Evolutionary conservation across 106 monocot genomes (phyloP), one percentile per base, ranked within the genome.

Genomic region (Platanthera zijinensis): DNA sequence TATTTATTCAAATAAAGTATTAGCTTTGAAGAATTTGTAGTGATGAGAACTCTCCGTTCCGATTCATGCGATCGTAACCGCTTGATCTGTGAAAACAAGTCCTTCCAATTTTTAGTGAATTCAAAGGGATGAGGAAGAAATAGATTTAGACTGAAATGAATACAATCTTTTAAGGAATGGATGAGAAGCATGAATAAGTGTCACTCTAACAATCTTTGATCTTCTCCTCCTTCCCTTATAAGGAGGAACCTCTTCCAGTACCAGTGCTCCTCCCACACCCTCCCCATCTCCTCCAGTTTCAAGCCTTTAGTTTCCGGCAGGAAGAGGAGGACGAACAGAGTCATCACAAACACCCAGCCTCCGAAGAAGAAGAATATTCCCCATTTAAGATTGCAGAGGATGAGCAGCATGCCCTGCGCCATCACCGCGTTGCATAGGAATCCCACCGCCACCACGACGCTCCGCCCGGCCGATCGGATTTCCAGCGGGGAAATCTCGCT

Each of bases 401-500:
- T 85, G 9, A 76, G 63, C 17, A 92, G 85, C 52, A 89, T 87
- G 11, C 25, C 17, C 78, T 92, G 92, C 22, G 87, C 77, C 21
- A 77, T 74, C 5, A 84, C 50, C 52, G 84, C 81, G 3, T 79
- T 89, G 73, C 18, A 57, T 8, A 50, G 68, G 49, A 92, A 78
- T 61, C 82, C 80, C 68, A 85, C 78, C 25, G 87, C 87, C 11
- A 83, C 85, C 8, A 30, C 67, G 18, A 89, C 76, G 56, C 80
- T 82, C 74, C 85, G 84, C 52, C 89, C 92, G 4, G 92, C 83
- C 62, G 89, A 87, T 13, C 85, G 52, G 63, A 92, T 62, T 74
- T 89, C 88, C 28, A 83, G n/a, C 0, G 89, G 92, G 22, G 89
- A 89, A 7, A 92, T 84, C 77, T 89, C 88, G 50, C 83, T 78